A percentile compares a stretch with the other conserved stretches of the same genome.
Conservation (phyloP, 352 stramenopile genomes). For the Globisporangium orthogonon region DNA sequence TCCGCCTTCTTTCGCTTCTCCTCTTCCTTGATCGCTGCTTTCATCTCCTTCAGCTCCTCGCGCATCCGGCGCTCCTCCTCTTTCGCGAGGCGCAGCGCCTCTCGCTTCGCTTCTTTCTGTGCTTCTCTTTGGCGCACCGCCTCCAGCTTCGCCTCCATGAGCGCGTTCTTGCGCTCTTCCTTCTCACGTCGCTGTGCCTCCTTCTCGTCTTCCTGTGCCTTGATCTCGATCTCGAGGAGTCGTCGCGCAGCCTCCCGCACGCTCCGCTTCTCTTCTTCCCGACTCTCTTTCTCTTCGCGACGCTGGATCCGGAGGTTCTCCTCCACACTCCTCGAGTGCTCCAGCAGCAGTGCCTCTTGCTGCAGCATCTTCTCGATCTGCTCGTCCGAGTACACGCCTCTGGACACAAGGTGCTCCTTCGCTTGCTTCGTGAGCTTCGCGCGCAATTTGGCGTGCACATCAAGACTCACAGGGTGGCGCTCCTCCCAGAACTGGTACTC, state of each 20-base stretch:
- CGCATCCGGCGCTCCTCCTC: constrained; percentile 63
- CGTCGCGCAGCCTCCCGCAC: constrained; percentile 65
- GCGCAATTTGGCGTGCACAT: constrained; percentile 56
- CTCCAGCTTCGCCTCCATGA: constrained; percentile 58
- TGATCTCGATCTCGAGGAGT: constrained; percentile 72
- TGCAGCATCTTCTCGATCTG: constrained; percentile 31
- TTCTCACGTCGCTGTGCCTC: constrained; percentile 56
- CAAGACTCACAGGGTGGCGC: constrained; percentile 50
- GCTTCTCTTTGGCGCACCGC: constrained; percentile 58
- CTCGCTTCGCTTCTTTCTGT: constrained; percentile 58
- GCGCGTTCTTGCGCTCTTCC: constrained; percentile 66
- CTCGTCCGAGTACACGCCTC: constrained; percentile 26
- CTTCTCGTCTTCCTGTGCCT: constrained; percentile 70
- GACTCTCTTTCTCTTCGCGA: constrained; percentile 41
- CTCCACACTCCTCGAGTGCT: constrained; percentile 35
- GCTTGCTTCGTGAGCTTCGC: constrained; percentile 47
- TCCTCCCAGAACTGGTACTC: constrained; percentile 87
- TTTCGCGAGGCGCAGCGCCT: constrained; percentile 45
- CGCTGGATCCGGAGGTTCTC: constrained; percentile 29
- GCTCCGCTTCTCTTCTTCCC: constrained; percentile 60
- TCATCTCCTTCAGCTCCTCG: constrained; percentile 68
- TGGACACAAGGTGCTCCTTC: constrained; percentile 33
- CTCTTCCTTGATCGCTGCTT: constrained; percentile 59
- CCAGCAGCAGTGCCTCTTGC: constrained; percentile 37
- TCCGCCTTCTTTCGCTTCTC: constrained; percentile 65